phyloP scores from a whole-genome alignment of 73 alveolate genomes.

The Tetrahymena malaccensis region DNA sequence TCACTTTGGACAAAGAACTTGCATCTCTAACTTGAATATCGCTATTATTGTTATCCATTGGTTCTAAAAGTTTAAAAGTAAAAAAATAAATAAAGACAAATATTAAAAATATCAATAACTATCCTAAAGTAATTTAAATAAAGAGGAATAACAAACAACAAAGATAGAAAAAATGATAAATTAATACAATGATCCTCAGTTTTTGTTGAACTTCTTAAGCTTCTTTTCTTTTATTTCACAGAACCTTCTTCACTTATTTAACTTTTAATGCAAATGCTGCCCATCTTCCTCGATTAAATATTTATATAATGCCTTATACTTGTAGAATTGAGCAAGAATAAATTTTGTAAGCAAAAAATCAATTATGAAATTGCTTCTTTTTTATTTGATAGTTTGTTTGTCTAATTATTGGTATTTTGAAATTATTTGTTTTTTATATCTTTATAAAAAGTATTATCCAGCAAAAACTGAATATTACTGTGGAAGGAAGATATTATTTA shows the following conservation, averaged over 20 bases:
- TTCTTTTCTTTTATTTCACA: not conserved
- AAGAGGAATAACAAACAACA: not conserved
- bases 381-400: too few species aligned
- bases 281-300: not conserved
- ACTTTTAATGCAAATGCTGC: not conserved
- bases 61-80: not conserved
- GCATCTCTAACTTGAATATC: not conserved
- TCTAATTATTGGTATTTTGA: not conserved
- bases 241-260: not conserved
- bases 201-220: not conserved
- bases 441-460: not conserved
- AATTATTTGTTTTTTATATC: not conserved
- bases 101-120: not conserved
- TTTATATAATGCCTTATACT: not conserved
- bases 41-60: not conserved
- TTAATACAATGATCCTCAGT: not conserved
- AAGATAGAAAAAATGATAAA: not conserved
- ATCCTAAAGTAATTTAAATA: not conserved
- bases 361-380: not conserved
- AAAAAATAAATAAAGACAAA: not conserved
- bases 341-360: not conserved
- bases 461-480: not conserved
- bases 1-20: not conserved
- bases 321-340: not conserved
- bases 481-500: too few species aligned